Base-by-base conservation (phyloP, 2,329 filamentous ascomycete genomes). In the Allantophomopsis lycopodina region DNA sequence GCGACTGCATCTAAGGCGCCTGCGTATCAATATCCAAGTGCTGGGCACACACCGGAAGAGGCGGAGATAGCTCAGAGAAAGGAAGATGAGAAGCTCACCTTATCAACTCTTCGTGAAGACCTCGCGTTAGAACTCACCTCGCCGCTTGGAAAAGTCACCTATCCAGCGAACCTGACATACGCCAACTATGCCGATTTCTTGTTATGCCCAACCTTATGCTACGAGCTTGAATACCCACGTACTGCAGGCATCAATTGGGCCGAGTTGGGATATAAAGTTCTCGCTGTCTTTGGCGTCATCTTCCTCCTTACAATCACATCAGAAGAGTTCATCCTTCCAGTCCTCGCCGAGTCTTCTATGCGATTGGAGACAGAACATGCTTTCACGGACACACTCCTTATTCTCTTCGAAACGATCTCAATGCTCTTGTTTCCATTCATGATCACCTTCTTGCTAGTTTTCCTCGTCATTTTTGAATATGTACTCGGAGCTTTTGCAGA, bases 401-500 rank as follows among this genome's bases (percentile, higher is more conserved):
- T 95, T 48, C 70, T 98, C 17, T 76, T 83, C 20, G 91, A 96
- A 66, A 87, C 83, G 12, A 88, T 94, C 55, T 89, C 83, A 42
- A 79, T 84, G 68, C 75, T 98, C 14, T 72, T 98, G 16, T 96
- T 95, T 61, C 91, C 91, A 3, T 98, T 96, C 60, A 95, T 95
- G 85, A 71, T 96, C 44, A 94, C 81, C 4, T 93, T 96, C 58
- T 67, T 96, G 4, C 76, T 96, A 36, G 88, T 96, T 40, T 98
- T 98, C 65, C 77, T 98, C 42, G 87, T 95, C 59, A 96, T 96
- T 52, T 98, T 96, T 59, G 91, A 98, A 60, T 98, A 96, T 60
- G 73, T 94, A 10, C 75, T 96, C 28, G 91, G 89, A 42, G 88
- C 88, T 36, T 94, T 93, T 53, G 91, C 88, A 12, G 91, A 98